phyloP scores from a whole-genome alignment of 2,329 filamentous ascomycete species.

The Aspergillus candidus region DNA sequence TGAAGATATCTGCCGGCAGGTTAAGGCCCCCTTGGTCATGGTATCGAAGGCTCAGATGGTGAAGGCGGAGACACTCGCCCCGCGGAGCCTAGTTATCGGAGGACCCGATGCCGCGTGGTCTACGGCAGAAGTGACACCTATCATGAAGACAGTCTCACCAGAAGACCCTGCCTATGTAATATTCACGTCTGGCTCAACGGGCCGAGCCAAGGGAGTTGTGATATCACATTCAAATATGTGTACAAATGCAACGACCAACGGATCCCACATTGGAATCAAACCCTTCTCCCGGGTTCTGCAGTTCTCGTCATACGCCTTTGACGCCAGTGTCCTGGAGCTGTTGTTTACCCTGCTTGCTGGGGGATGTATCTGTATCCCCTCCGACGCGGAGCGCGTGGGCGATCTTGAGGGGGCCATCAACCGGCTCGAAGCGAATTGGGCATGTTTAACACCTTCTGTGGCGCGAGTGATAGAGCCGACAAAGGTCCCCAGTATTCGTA shows the following conservation, averaged over 20 bases:
- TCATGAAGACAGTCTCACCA: too few relatives aligned
- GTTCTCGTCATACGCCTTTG: conserved; percentile 44
- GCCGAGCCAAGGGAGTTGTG: conserved; percentile 52
- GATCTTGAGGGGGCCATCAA: conserved; percentile 44
- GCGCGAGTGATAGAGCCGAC: conserved; percentile 39
- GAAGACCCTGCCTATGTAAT: too few relatives aligned
- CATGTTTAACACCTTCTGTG: conserved; percentile 53
- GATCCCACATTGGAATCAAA: background rate
- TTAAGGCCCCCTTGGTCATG: too few relatives aligned
- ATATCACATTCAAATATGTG: conserved; percentile 48
- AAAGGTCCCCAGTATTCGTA: conserved; percentile 1
- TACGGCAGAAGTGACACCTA: too few relatives aligned
- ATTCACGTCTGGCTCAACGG: too few relatives aligned
- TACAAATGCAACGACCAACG: background rate
- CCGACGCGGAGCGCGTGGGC: conserved; percentile 36
- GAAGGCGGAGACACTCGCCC: too few relatives aligned
- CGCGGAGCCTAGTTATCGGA: too few relatives aligned
- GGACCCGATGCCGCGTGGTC: too few relatives aligned
- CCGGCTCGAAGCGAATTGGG: conserved; percentile 45
- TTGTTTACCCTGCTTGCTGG: conserved; percentile 48
- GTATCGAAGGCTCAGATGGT: too few relatives aligned
- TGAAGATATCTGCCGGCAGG: too few relatives aligned
- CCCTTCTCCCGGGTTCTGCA: conserved; percentile 23
- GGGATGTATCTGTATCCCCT: conserved; percentile 51
- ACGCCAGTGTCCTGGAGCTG: conserved; percentile 46